Percentiles rank a stretch among this genome's conserved stretches.
phyloP scores from a whole-genome alignment of 2,329 filamentous ascomycete species.

The Sarocladium strictum region DNA sequence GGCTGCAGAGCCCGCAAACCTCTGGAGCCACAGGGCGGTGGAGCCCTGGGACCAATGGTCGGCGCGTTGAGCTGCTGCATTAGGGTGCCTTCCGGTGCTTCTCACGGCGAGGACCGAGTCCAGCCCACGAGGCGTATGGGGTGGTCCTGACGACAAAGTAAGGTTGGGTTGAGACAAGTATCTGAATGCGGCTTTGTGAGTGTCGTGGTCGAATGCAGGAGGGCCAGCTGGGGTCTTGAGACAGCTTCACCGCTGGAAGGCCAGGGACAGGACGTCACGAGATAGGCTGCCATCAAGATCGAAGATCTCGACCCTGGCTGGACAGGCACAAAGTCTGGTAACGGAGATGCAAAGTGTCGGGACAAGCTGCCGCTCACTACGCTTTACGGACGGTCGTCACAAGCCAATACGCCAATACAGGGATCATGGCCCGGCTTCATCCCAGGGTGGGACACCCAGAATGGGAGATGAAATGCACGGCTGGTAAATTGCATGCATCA shows the following conservation, averaged over 20 bases:
- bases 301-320: not conserved
- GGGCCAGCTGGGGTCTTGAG: too few species aligned
- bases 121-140: not conserved
- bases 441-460: not conserved
- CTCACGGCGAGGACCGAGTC: slow-evolving; percentile 1
- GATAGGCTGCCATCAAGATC: not conserved
- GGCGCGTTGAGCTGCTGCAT: slow-evolving; percentile 4
- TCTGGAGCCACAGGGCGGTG: slow-evolving; percentile 1
- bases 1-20: slow-evolving; percentile 4
- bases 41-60: too few species aligned
- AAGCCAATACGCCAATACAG: not conserved
- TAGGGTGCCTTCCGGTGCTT: not conserved
- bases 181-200: not conserved
- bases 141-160: too few species aligned
- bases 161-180: too few species aligned
- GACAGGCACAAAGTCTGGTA: not conserved
- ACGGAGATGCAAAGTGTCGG: slow-evolving; percentile 2
- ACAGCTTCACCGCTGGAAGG: not conserved
- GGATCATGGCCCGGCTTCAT: not conserved
- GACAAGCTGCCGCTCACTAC: not conserved
- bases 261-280: not conserved
- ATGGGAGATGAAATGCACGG: slow-evolving; percentile 1
- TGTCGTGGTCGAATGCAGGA: too few species aligned
- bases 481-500: slow-evolving; percentile 9
- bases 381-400: not conserved